Evolutionary conservation across 768 basidiomycete species (phyloP), one percentile per base, ranked within the genome.

Genomic region (Mycena amicta): DNA sequence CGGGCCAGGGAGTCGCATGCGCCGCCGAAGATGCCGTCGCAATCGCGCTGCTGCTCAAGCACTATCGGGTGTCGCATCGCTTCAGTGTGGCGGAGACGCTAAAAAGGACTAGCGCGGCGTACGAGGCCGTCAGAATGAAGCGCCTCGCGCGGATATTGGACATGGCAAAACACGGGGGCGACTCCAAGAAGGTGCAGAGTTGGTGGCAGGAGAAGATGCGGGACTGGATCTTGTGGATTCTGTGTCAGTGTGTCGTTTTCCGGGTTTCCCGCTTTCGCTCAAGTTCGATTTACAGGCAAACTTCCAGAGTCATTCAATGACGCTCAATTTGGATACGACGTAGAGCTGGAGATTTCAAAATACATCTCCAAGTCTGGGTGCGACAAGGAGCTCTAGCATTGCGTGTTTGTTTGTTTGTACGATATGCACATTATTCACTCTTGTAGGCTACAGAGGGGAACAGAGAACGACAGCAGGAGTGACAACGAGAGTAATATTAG

Each of bases 1-100:
- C 72, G 2, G 75, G 77, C 1, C 79, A 80, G 50, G 77, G 76
- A 15, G 76, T 74, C 3, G 73, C 77, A 0, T 75, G 72, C 49
- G 76, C 77, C 2, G 70, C 70, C 2, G 77, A 81, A 57, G 79
- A 80, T 47, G 73, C 73, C 2, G 66, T 76, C 3, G 67, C 71
- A 3, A 67, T 78, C 31, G 72, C 72, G 1, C 60, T 74, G 12
- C 61, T 79, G 4, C 59, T 79, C 5, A 70, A 72, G 53, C 73
- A 76, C 59, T 74, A 69, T 54, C 55, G 60, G 13, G 57, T 64
- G 16, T 54, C 63, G 5, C 56, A 63, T 40, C 62, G 59, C 23
- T 62, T 64, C 51, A 52, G 39, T n/a, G 25, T 61, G 20, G 47
- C 37, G 2, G 63, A 66, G 22, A 56, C 67, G 5, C 40, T 75